phyloP scores from a whole-genome alignment of 108 stramenopile genomes.

The Nitzschia sp. region DNA sequence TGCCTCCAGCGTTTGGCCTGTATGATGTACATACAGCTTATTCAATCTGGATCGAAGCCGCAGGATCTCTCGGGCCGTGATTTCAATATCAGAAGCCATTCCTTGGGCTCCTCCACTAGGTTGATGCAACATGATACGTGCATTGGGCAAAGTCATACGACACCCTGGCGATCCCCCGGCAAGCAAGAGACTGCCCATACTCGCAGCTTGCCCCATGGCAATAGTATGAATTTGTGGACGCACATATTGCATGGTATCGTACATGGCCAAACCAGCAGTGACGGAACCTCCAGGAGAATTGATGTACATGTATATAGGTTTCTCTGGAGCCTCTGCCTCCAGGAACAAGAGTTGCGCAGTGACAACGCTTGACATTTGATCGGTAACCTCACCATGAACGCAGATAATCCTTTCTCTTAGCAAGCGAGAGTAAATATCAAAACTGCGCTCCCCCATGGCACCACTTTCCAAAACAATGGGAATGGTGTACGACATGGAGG shows the following conservation, averaged over 20 bases:
- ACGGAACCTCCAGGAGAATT: slow-evolving; percentile 91
- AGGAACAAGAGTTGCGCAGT: slow-evolving; percentile 94
- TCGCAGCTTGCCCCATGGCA: slow-evolving; percentile 97
- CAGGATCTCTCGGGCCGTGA: slow-evolving; percentile 85
- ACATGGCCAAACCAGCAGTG: slow-evolving; percentile 92
- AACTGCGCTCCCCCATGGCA: slow-evolving; percentile 85
- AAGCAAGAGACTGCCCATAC: slow-evolving; percentile 91
- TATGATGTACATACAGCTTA: slow-evolving; percentile 84
- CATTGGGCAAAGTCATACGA: slow-evolving; percentile 86
- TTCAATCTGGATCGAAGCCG: slow-evolving; percentile 75
- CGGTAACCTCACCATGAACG: slow-evolving; percentile 91
- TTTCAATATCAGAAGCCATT: slow-evolving; percentile 94
- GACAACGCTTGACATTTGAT: slow-evolving; percentile 86
- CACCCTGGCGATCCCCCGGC: slow-evolving; percentile 81
- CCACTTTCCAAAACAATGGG: slow-evolving; percentile 55
- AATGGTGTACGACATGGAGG: slow-evolving; percentile 1
- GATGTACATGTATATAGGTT: slow-evolving; percentile 92
- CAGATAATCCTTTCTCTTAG: slow-evolving; percentile 94
- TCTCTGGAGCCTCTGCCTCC: slow-evolving; percentile 86
- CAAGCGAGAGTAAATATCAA: slow-evolving; percentile 94
- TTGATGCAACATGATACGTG: slow-evolving; percentile 95
- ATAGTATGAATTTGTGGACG: slow-evolving; percentile 89
- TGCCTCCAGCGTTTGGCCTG: slow-evolving; percentile 65
- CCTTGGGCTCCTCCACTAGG: slow-evolving; percentile 93
- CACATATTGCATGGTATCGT: slow-evolving; percentile 99